A percentile compares a stretch with the other conserved stretches of the same genome.
These are phyloP conservation scores for Fusarium verticillioides DNA, from an alignment of 2,329 filamentous ascomycete genomes.

Conservation along the genomic window DNA sequence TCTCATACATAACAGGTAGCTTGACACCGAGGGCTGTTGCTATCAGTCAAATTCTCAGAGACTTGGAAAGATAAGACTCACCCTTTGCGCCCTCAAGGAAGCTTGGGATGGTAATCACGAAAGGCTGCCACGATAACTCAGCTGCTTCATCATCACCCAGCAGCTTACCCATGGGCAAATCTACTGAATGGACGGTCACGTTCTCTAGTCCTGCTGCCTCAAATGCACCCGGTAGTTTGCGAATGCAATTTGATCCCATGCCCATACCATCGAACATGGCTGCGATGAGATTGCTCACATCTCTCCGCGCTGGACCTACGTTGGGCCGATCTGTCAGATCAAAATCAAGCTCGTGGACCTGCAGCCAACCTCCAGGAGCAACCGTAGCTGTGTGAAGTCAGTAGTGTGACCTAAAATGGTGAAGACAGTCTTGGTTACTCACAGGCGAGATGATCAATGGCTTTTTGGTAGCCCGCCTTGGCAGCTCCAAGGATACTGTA, in stretches of 20 bases:
- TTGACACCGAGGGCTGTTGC: background rate
- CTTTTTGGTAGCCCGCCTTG: background rate
- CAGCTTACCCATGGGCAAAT: constrained; percentile 16
- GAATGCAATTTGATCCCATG: background rate
- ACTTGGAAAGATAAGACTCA: background rate
- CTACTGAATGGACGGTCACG: background rate
- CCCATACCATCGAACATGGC: constrained; percentile 21
- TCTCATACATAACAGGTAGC: background rate
- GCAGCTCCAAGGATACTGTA: constrained; percentile 5
- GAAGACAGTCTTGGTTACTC: fast-evolving
- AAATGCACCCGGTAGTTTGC: background rate
- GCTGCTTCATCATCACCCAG: background rate
- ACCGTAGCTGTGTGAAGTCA: background rate
- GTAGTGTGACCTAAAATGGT: fast-evolving
- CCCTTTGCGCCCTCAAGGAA: constrained; percentile 7
- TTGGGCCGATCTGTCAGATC: background rate
- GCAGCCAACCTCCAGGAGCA: constrained; percentile 13
- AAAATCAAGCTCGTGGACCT: constrained; percentile 26
- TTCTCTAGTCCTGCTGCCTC: background rate
- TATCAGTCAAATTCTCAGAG: background rate
- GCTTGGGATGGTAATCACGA: constrained; percentile 9
- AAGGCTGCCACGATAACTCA: constrained; percentile 2
- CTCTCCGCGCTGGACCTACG: constrained; percentile 2
- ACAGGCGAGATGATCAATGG: constrained; percentile 2
- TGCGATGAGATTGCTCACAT: background rate